Evolutionary conservation across 2,329 filamentous ascomycete species (phyloP), one percentile per base, ranked within the genome.

Genomic region (Diaporthe citrichinensis): DNA sequence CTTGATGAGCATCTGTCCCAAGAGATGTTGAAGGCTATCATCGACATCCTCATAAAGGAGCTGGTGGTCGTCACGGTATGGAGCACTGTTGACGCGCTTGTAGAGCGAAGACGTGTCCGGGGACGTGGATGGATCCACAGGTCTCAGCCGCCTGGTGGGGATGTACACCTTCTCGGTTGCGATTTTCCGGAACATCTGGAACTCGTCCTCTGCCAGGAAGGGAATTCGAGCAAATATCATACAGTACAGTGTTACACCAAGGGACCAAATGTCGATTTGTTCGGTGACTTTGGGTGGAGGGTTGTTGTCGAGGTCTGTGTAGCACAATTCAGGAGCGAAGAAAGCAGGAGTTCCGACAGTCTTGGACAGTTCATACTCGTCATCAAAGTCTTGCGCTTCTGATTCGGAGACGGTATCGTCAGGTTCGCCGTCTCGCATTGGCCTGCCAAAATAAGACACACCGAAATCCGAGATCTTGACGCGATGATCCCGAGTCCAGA

Each of bases 391-490:
- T 55, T 92, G 92, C 15, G 94, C 94, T 83, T 98, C 96, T 0
- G 93, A 94, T 82, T 97, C 94, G 5, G 93, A 93, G 25, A 87
- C 92, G 76, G 86, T 92, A 84, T 95, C 93, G 75, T 95, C 93
- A 51, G 92, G 90, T 80, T 97, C 95, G 72, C 94, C 94, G 62
- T 98, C 95, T 53, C 94, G 90, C 75, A 96, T 94, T 1, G 95
- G 95, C 69, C 95, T 92, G 39, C 97, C 97, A 77, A 99, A 95
- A 84, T 98, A 99, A 1, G 97, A 99, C 1, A 99, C 97, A 44
- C 97, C 97, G 86, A 99, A 99, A 82, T 99, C 97, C 7, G 97
- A 98, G 76, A 99, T 99, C 87, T 99, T 99, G 81, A 98, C 95
- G 20, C 93, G 92, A 79, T 96, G 92, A 78, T 95, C 93, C 79